A percentile compares a stretch with the other conserved stretches of the same genome.
Evolutionary conservation across 805 yeast species (phyloP).

Genomic region (Candida multigemmis): DNA sequence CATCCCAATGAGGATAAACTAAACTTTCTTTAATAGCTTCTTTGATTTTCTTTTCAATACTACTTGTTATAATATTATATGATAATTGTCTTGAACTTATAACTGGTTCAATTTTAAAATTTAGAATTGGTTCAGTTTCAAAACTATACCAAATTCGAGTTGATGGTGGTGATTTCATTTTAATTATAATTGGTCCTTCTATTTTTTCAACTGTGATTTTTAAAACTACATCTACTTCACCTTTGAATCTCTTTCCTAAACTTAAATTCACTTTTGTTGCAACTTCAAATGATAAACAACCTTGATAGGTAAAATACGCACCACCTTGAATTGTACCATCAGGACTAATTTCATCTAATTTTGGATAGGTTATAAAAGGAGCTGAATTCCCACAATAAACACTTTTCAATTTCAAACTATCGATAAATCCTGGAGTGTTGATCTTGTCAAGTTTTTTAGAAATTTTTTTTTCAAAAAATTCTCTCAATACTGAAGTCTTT

Average conservation of each 20-base stretch:
- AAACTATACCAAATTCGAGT: conserved; percentile 88
- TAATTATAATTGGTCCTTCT: conserved; percentile 63
- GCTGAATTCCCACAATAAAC: conserved; percentile 73
- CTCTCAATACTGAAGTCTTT: conserved; percentile 57
- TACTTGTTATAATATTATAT: conserved; percentile 69
- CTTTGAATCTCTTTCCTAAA: conserved; percentile 58
- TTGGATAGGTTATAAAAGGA: conserved; percentile 72
- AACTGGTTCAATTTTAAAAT: conserved; percentile 78
- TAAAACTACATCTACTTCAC: conserved; percentile 69
- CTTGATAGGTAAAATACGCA: conserved; percentile 58
- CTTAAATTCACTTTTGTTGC: conserved; percentile 74
- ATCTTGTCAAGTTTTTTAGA: conserved; percentile 69
- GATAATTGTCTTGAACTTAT: conserved; percentile 78
- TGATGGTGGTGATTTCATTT: conserved; percentile 85
- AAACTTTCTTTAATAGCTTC: conserved; percentile 74
- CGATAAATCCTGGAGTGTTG: conserved; percentile 80
- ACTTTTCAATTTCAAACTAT: conserved; percentile 66
- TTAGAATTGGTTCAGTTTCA: conserved; percentile 67
- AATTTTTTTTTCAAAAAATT: conserved; percentile 48
- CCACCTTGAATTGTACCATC: conserved; percentile 68
- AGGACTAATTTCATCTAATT: conserved; percentile 58
- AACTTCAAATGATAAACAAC: conserved; percentile 66
- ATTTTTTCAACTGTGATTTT: conserved; percentile 59
- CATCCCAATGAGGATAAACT: conserved; percentile 87
- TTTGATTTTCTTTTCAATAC: conserved; percentile 67